Evolutionary conservation across 1,284 basidiomycete genomes (phyloP), one percentile per base, ranked within the genome.

Genomic region (Puccinia hordei): DNA sequence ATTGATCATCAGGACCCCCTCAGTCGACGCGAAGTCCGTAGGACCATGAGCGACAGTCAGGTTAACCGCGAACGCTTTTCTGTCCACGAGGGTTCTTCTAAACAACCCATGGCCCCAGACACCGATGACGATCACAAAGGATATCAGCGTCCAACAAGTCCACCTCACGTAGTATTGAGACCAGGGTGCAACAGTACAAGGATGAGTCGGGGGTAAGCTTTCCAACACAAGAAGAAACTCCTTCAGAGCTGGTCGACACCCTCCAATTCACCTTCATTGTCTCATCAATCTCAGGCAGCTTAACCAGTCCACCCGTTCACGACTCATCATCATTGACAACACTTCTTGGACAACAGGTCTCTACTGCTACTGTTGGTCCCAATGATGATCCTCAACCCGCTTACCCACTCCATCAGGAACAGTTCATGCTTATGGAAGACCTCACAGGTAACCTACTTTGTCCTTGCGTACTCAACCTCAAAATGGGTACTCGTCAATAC

Each of bases 21-120:
- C 2, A 22, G 5, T 30, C 59, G 73, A 1, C 73, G 5, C 24
- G 75, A 77, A 41, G 41, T 77, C 12, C 38, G 75, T 5, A 44
- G 75, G 61, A 77, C 61, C 2, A 65, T 77, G 61, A 77, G 75
- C 38, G 75, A 77, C 19, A 75, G 73, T 33, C 57, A 75, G 22
- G 44, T 75, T 17, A 75, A 63, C 30, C 33, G 44, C 12, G 71
- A 73, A 13, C 66, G 66, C 24, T 68, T 46, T 41, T 46, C 66
- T 3, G 41, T 27, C 15, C 46, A 35, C 24, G 41, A n/a, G 19
- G 51, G 30, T 10, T 22, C 30, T n/a, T n/a, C n/a, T n/a, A n/a
- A n/a, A n/a, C n/a, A n/a, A 22, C 2, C 24, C 41, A 46, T 22
- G n/a, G 4, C 22, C 19, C 53, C 24, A n/a, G 3, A 30, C 68